Evolutionary conservation across 352 stramenopile species (phyloP), one percentile per base, ranked within the genome.

Genomic region (Phytophthora ohioensis): DNA sequence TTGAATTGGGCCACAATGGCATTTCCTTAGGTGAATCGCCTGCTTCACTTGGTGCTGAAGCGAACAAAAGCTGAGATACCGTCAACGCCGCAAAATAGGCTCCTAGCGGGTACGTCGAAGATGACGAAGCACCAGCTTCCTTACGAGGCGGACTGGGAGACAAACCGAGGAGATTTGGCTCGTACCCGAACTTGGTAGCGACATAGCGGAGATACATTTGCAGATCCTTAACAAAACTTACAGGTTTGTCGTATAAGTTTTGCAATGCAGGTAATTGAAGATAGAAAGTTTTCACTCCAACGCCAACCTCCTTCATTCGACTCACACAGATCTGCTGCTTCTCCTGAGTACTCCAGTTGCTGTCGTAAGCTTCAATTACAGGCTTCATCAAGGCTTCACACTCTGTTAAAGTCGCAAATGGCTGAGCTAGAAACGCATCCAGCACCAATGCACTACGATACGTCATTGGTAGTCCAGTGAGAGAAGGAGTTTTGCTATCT

Each of bases 161-260:
- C 35, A 82, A 48, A 7, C 67, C 59, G 0, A 91, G 46, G 2
- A 89, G 57, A 1, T 21, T 62, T 10, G 79, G 74, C 53, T 91
- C 84, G 38, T 82, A 91, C 1, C 70, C 69, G 30, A 88, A 89
- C 55, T 86, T 88, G 5, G 84, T 86, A 15, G 80, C 84, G 2
- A 61, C 62, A 46, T 91, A 86, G 8, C 69, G 73, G 31, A 91
- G 36, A 49, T 87, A 90, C 3, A 70, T 65, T 41, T 91, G 81
- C 17, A 90, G 35, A 54, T 90, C 80, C 4, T 56, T 57, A 15
- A 78, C 71, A 42, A 76, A 71, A 6, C 43, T 61, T 2, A 71
- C 38, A 10, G 69, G 69, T 4, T 85, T 76, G 6, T 49, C 41
- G 0, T 64, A 12, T 5, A 90, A 71, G 2, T 49, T 31, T 17